Evolutionary conservation across 2,329 filamentous ascomycete species (phyloP), one percentile per base, ranked within the genome.

Genomic region (Fusarium ambrosium): DNA sequence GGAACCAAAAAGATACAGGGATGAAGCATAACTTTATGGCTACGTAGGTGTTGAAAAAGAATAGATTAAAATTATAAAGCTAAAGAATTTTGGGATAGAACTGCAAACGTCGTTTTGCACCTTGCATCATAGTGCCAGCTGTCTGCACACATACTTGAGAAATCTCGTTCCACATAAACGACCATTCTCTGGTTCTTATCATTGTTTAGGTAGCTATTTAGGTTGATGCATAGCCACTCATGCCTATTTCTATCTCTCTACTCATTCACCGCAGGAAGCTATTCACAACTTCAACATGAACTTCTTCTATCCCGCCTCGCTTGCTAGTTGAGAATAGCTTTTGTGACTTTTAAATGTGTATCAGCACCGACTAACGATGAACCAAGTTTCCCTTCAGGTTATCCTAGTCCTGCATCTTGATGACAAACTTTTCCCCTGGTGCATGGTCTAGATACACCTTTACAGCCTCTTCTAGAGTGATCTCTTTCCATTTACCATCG

Each of bases 361-460:
- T 11, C 37, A 10, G 9, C 18, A n/a, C 37, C 2, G 8, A 10
- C 18, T 9, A 41, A 41, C 8, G 18, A n/a, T n/a, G 37, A 39
- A 39, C 37, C 18, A 45, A 51, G 9, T 24, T 18, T 16, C 16
- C 24, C 24, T 29, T 6, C 48, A 13, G 2, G 24, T 8, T 27
- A 6, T 29, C 8, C 20, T 39, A 27, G 10, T 18, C 34, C 34
- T 27, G 2, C 34, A 58, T 60, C 36, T 60, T 60, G 11, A 60
- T 60, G 34, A 60, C 56, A 32, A 60, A 60, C 56, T 60, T 60
- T 10, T 60, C 56, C 10, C 36, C 56, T 11, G 36, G 36, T n/a
- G 6, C 36, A n/a, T 60, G 56, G 7, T 41, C 22, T 24, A 60
- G 16, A 60, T 41, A 60, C 7, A 41, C 36, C 6, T 41, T 60